phyloP scores from a whole-genome alignment of 2,329 filamentous ascomycete species.

The Aspergillus latus region DNA sequence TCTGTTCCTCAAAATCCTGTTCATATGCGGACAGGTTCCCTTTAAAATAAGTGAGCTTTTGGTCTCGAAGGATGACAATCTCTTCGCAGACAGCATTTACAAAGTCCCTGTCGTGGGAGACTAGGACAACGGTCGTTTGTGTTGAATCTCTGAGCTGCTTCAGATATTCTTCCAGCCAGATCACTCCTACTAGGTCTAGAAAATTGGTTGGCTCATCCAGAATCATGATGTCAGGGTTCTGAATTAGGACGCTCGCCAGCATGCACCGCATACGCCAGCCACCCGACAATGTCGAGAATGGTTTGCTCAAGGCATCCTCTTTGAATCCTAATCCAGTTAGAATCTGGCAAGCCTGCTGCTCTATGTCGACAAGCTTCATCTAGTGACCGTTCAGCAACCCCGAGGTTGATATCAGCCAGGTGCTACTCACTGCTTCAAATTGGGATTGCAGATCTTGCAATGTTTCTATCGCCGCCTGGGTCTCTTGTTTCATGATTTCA shows the following conservation, averaged over 20 bases:
- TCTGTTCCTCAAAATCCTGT: conserved; percentile 62
- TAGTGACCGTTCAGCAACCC: conserved; percentile 10
- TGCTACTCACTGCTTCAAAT: conserved; percentile 57
- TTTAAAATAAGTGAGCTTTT: conserved; percentile 70
- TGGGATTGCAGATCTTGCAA: conserved; percentile 68
- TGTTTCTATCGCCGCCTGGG: conserved; percentile 67
- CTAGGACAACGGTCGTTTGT: conserved; percentile 68
- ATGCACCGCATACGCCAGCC: conserved; percentile 73
- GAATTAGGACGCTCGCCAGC: conserved; percentile 65
- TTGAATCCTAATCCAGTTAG: conserved; percentile 71
- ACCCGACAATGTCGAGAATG: conserved; percentile 68
- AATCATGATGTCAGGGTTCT: conserved; percentile 73
- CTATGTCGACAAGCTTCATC: conserved; percentile 61
- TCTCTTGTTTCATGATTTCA: conserved; percentile 62
- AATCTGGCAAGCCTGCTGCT: conserved; percentile 65
- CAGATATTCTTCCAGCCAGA: conserved; percentile 79
- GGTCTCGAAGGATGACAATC: conserved; percentile 72
- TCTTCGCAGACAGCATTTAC: conserved; percentile 73
- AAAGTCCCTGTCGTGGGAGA: conserved; percentile 84
- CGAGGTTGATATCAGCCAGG: not conserved
- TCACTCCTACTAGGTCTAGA: conserved; percentile 75
- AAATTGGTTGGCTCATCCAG: conserved; percentile 89
- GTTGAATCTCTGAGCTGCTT: conserved; percentile 54
- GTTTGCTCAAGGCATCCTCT: conserved; percentile 58
- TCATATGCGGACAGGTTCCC: conserved; percentile 75